Base-by-base conservation (phyloP, 306 rosid species). In the Pachyrhizus erosus region DNA sequence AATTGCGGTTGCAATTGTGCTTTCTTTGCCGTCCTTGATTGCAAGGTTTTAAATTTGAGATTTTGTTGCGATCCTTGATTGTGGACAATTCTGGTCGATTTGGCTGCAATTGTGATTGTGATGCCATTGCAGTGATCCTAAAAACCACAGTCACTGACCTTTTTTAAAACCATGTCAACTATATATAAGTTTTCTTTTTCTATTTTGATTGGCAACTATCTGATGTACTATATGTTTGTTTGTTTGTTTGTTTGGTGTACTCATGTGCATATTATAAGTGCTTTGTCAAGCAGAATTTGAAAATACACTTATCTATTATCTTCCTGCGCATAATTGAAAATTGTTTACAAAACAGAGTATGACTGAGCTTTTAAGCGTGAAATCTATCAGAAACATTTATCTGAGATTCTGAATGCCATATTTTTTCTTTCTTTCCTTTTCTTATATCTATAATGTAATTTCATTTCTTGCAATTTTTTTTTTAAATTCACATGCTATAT, bases 221-320 rank as follows among this genome's bases (percentile, higher is more conserved):
- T 80, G 37, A 51, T 34, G 64, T 9, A 52, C 9, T 75, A 12
- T 64, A 29, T 78, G 70, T 15, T 60, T 82, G 62, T 21, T 65
- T 83, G 76, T 64, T 23, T 78, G 70, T 15, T 60, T 82, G 62
- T 21, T 65, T 83, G 76, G 27, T 40, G 49, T 43, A 31, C 70
- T 58, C 1, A 2, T 18, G 27, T 67, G 39, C 37, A 39, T 24
- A 39, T 34, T 39, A 27, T 12, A 12, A 7, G 49, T 18, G 7
- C 18, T 46, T 34, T 70, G 58, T 13, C 68, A 20, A 23, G 46
- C 7, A 49, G 52, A 62, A 49, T 62, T 20, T 78, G 24, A 27
- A 77, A 27, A 34, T 40, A 33, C 46, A 9, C 5, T 43, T 46
- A 33, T 60, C 20, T 70, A 37, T 68, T 55, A 43, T 31, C 39